Evolutionary conservation across 768 basidiomycete genomes (phyloP), one percentile per base, ranked within the genome.

Genomic region (Lactarius evosmus): DNA sequence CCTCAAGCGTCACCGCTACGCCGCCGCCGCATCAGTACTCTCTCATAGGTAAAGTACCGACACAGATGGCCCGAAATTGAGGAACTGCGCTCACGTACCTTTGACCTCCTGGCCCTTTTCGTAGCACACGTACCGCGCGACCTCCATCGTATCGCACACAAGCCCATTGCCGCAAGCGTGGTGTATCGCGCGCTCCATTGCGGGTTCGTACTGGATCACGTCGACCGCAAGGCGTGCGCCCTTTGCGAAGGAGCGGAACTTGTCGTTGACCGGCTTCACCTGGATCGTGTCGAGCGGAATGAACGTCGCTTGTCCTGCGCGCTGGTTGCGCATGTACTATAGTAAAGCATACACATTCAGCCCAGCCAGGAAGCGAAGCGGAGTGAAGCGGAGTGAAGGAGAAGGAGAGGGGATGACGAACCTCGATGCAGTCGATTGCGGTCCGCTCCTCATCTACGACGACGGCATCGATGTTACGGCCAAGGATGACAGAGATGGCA

Each of bases 281-380:
- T 94, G 92, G 68, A 98, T 96, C 9, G 94, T 95, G 74, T 98
- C 96, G n/a, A 99, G 86, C 0, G 97, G 97, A 52, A 99, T 90
- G 78, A 98, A 98, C 0, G 97, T 99, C 14, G 96, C 96, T 76
- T 95, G 93, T 1, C 96, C 97, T 0, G 91, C 86, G 38, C 95
- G 89, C 75, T 97, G 94, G 65, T 89, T 95, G 66, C 94, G 89
- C 85, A 99, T 85, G 74, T 97, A 98, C 89, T 95, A 34, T 19
- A 7, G 33, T n/a, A 53, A 30, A 34, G 69, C 1, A 58, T 53
- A 27, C 41, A 36, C 27, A 34, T 29, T 46, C 27, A 27, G 16
- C 12, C 14, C 22, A 30, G 38, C 36, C 6, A 34, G 22, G 1
- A 49, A 11, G 14, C 12, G n/a, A 19, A 65, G 22, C n/a, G n/a